phyloP scores from a whole-genome alignment of 2,329 filamentous ascomycete genomes.

The Monilinia laxa region DNA sequence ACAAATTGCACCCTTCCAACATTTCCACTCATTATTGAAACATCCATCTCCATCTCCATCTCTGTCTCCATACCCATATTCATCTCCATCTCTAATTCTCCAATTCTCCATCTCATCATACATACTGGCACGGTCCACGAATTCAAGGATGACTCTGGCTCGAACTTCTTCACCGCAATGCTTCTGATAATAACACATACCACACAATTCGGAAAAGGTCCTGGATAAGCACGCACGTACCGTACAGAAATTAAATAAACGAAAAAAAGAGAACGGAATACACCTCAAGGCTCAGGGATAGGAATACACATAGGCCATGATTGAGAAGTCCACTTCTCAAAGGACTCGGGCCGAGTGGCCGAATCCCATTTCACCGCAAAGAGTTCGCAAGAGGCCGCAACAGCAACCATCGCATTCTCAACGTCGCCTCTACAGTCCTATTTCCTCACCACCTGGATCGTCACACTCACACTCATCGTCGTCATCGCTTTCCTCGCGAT shows the following conservation, averaged over 20 bases:
- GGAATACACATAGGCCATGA: slow-evolving; percentile 18
- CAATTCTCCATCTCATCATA: neutral
- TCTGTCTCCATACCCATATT: no score
- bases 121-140: slow-evolving; percentile 16
- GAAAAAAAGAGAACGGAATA: slow-evolving; percentile 2
- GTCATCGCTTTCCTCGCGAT: slow-evolving; percentile 9
- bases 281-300: neutral
- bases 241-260: slow-evolving; percentile 9
- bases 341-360: slow-evolving; percentile 23
- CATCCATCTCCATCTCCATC: neutral
- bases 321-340: slow-evolving; percentile 16
- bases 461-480: slow-evolving; percentile 16
- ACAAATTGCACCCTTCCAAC: slow-evolving; percentile 3
- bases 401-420: slow-evolving; percentile 16
- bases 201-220: slow-evolving; percentile 17
- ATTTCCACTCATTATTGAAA: slow-evolving; percentile 6
- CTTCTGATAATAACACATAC: slow-evolving; percentile 20
- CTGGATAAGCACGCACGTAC: slow-evolving; percentile 18
- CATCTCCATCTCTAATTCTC: neutral
- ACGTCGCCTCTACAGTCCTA: slow-evolving; percentile 18
- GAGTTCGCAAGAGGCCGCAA: slow-evolving; percentile 20
- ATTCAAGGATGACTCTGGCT: slow-evolving; percentile 19
- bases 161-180: slow-evolving; percentile 19
- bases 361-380: slow-evolving; percentile 17
- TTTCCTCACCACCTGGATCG: slow-evolving; percentile 18